Evolutionary conservation across 2,329 filamentous ascomycete species (phyloP).

Genomic region (Penicillium sp.): DNA sequence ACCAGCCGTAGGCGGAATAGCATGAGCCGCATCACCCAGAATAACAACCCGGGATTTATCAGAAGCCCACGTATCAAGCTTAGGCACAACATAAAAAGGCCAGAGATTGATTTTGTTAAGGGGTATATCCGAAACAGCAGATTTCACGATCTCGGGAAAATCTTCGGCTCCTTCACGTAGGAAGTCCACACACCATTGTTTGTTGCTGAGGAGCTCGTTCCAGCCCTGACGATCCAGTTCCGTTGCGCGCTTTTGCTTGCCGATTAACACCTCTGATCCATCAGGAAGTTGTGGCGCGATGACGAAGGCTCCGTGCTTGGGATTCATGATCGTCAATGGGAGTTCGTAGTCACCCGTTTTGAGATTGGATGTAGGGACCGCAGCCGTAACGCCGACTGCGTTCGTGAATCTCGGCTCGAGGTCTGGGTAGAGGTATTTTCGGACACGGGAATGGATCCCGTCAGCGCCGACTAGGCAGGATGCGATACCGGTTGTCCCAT

Average conservation of each 20-base stretch:
- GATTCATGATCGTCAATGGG: conserved; percentile 48
- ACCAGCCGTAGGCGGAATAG: conserved; percentile 61
- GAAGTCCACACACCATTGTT: conserved; percentile 40
- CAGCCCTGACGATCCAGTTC: conserved; percentile 46
- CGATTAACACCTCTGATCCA: conserved; percentile 53
- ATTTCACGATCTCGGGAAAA: conserved; percentile 39
- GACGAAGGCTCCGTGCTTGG: conserved; percentile 50
- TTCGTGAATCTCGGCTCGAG: conserved; percentile 54
- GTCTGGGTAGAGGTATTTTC: conserved; percentile 53
- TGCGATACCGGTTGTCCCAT: conserved; percentile 46
- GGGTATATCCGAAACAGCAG: conserved; percentile 40
- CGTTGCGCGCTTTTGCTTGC: conserved; percentile 44
- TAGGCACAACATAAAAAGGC: conserved; percentile 53
- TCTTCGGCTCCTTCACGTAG: conserved; percentile 35
- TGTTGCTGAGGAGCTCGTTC: conserved; percentile 44
- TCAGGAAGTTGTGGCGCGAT: conserved; percentile 52
- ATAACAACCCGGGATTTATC: conserved; percentile 43
- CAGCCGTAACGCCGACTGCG: conserved; percentile 45
- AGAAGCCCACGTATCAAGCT: conserved; percentile 49
- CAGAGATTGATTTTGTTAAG: conserved; percentile 46
- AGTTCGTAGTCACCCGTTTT: conserved; percentile 35
- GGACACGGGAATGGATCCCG: conserved; percentile 60
- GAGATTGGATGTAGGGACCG: conserved; percentile 41
- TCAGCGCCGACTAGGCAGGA: conserved; percentile 58
- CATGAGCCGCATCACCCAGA: conserved; percentile 65